Evolutionary conservation across 768 basidiomycete species (phyloP), one percentile per base, ranked within the genome.

Genomic region (Phallus indusiatus): DNA sequence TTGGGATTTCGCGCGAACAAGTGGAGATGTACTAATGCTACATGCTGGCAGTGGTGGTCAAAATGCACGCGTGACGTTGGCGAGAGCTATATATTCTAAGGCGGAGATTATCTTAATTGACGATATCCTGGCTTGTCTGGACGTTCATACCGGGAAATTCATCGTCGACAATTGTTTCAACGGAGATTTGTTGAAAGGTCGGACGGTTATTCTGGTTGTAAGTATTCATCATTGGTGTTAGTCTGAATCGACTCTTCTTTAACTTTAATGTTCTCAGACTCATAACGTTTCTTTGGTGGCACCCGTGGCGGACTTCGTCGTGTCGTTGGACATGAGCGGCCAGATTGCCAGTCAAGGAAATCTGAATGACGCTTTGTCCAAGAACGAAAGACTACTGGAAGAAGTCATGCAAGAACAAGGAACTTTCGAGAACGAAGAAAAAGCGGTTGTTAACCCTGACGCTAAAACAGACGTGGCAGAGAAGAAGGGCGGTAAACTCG

Each of bases 121-220:
- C 62, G 74, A 72, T 59, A 69, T 79, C 46, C 72, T 79, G 33
- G 73, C 75, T 34, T 76, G 77, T 14, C 66, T 80, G 47, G 78
- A 80, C 60, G 74, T 77, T 11, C 73, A 81, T 56, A 83, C 81
- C 3, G 74, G 78, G 1, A 71, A 74, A 35, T 79, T 71, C 71
- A 75, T 83, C 56, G 76, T 81, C 20, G 75, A 80, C 11, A 72
- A 80, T 47, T 75, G 78, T 54, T 75, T 82, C 65, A 66, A 68
- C 53, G 77, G 79, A 5, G 76, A 77, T 56, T 67, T 83, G 4
- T 65, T 82, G 37, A 68, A 66, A 14, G 77, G 72, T 21, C 71
- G 81, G n/a, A 82, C 81, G 1, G 70, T 82, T 11, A 64, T 83
- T 8, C 69, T 82, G 1, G 78, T 83, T 56, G 78, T 80, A 60